Evolutionary conservation across 345 rosid species (phyloP).

Genomic region (Crucihimalaya himalaica): DNA sequence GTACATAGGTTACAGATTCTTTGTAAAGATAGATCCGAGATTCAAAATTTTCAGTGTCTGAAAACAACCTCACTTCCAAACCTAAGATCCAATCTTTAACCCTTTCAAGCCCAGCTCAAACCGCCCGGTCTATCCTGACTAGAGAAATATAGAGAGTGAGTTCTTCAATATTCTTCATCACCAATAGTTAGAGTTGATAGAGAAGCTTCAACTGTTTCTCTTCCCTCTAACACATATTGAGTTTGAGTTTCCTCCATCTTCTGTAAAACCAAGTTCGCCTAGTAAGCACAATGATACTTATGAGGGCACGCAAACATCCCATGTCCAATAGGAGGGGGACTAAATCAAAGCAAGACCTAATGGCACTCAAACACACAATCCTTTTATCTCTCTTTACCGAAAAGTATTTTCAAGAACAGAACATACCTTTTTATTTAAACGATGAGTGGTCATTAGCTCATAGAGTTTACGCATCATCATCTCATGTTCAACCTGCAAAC

Average conservation of each 20-base stretch:
- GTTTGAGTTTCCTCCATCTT: background rate
- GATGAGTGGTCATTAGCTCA: slow-evolving; percentile 54
- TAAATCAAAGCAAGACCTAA: background rate
- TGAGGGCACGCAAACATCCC: background rate
- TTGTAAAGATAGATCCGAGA: background rate
- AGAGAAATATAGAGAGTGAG: background rate
- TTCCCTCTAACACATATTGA: background rate
- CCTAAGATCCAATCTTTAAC: background rate
- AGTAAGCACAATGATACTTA: background rate
- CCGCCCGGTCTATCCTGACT: background rate
- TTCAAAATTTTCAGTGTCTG: background rate
- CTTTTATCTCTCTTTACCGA: background rate
- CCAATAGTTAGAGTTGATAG: background rate
- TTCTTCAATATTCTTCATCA: slow-evolving; percentile 25
- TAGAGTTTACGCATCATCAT: slow-evolving; percentile 77
- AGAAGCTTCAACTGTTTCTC: slow-evolving; percentile 13
- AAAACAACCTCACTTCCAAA: background rate
- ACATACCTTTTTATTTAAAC: slow-evolving; percentile 51
- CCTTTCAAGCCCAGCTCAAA: background rate
- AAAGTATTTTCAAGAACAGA: slow-evolving; percentile 1
- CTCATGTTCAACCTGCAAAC: slow-evolving; percentile 72
- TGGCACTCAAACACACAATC: background rate
- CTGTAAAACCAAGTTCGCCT: slow-evolving; percentile 19
- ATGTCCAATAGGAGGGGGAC: background rate
- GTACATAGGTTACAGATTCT: slow-evolving; percentile 17